A percentile compares a stretch with the other conserved stretches of the same genome.
Evolutionary conservation across 345 rosid species (phyloP).

Genomic region (Sisymbrium irio): DNA sequence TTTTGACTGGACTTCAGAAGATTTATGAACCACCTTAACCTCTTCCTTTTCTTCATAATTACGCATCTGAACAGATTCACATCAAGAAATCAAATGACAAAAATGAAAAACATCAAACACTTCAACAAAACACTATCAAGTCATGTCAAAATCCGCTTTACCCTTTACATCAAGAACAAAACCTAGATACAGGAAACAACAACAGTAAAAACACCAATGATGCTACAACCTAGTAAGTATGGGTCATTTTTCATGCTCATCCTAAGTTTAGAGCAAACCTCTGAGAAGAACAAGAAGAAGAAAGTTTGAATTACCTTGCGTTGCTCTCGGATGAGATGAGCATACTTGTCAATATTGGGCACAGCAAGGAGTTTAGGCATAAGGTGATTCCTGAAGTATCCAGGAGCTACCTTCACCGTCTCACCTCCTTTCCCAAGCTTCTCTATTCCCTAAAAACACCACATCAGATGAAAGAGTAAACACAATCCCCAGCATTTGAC

Average conservation of each 20-base stretch:
- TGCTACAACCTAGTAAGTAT: neutral
- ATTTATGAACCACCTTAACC: slow-evolving; percentile 62
- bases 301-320: slow-evolving; percentile 52
- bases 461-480: neutral
- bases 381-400: slow-evolving; percentile 82
- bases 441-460: slow-evolving; percentile 55
- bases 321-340: slow-evolving; percentile 83
- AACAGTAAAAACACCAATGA: neutral
- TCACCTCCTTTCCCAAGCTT: slow-evolving; percentile 96
- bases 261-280: neutral
- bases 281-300: neutral
- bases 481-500: neutral
- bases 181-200: neutral
- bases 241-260: too few relatives aligned
- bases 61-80: slow-evolving; percentile 48
- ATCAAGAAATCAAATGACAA: slow-evolving; percentile 10
- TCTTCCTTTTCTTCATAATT: slow-evolving; percentile 70
- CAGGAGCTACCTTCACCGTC: slow-evolving; percentile 93
- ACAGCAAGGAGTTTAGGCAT: slow-evolving; percentile 96
- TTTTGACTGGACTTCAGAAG: slow-evolving; percentile 45
- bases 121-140: neutral
- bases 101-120: neutral
- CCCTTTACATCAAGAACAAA: neutral
- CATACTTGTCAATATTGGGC: slow-evolving; percentile 88
- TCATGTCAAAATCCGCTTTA: neutral